Conservation (phyloP, 495 filamentous ascomycete species). For the Apodospora peruviana region DNA sequence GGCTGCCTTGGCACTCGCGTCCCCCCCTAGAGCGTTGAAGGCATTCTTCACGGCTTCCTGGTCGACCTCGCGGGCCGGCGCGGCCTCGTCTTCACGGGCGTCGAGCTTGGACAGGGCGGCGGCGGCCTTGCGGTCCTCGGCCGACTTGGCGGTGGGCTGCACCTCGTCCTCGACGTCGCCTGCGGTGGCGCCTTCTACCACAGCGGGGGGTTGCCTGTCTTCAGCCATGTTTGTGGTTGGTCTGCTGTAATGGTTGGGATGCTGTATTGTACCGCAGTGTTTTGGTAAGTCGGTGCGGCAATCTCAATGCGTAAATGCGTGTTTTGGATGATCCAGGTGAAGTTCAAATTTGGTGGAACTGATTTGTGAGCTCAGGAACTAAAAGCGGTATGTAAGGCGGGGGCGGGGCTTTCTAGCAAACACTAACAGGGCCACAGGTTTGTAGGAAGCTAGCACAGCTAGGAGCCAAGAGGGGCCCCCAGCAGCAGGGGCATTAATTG, state of each 20-base stretch:
- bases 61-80: conserved; percentile 55
- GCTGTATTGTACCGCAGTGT: background rate
- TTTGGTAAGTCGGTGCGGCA: too few relatives aligned
- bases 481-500: too few relatives aligned
- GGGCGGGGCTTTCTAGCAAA: too few relatives aligned
- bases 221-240: conserved; percentile 46
- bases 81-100: conserved; percentile 53
- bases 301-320: too few relatives aligned
- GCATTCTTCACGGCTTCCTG: conserved; percentile 80
- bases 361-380: too few relatives aligned
- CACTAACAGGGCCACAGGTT: too few relatives aligned
- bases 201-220: conserved; percentile 48
- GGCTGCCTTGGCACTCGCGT: conserved; percentile 18
- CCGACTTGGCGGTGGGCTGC: conserved; percentile 59
- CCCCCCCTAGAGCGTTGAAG: conserved; percentile 61
- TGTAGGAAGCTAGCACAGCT: too few relatives aligned
- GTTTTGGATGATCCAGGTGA: too few relatives aligned
- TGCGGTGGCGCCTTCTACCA: conserved; percentile 56
- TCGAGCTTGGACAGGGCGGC: conserved; percentile 78
- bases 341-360: too few relatives aligned
- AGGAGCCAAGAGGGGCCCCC: too few relatives aligned
- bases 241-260: background rate
- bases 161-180: conserved; percentile 56
- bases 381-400: too few relatives aligned
- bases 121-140: conserved; percentile 88